Percentiles rank a stretch among this genome's conserved stretches.
phyloP scores from a whole-genome alignment of 805 yeast genomes.

The Yarrowia yakushimensis region DNA sequence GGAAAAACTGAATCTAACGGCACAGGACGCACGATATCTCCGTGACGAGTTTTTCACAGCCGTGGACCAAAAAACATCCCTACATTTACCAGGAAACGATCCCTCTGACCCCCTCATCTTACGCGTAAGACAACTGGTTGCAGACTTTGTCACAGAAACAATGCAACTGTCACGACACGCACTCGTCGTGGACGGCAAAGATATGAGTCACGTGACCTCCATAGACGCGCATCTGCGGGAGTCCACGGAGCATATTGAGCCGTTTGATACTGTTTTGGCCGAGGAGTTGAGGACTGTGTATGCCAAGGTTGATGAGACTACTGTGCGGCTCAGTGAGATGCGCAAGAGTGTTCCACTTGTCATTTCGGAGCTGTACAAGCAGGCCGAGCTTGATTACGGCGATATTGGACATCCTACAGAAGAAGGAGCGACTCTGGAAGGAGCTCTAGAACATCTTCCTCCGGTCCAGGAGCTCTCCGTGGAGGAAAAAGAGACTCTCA shows the following conservation, averaged over 20 bases:
- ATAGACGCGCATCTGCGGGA: slow-evolving; percentile 31
- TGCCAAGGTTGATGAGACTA: slow-evolving; percentile 58
- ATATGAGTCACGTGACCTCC: slow-evolving; percentile 36
- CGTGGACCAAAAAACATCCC: slow-evolving; percentile 46
- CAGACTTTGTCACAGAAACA: slow-evolving; percentile 45
- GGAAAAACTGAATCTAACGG: slow-evolving; percentile 43
- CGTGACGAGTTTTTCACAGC: slow-evolving; percentile 45
- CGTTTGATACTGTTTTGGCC: slow-evolving; percentile 65
- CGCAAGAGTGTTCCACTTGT: slow-evolving; percentile 40
- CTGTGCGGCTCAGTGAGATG: slow-evolving; percentile 53
- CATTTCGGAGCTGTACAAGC: neutral
- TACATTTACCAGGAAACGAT: slow-evolving; percentile 45
- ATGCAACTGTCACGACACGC: slow-evolving; percentile 58
- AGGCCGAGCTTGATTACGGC: neutral
- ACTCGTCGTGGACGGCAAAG: slow-evolving; percentile 56
- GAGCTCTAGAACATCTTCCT: neutral
- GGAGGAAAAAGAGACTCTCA: neutral
- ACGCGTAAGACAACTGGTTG: slow-evolving; percentile 41
- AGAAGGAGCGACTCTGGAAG: neutral
- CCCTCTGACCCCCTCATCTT: slow-evolving; percentile 45
- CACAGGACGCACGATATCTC: slow-evolving; percentile 52
- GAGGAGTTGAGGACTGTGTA: slow-evolving; percentile 55
- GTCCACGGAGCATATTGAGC: slow-evolving; percentile 49
- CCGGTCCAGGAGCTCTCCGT: neutral
- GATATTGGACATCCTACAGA: neutral